Conservation (phyloP, 2,329 filamentous ascomycete species). For the Cladophialophora carrionii region DNA sequence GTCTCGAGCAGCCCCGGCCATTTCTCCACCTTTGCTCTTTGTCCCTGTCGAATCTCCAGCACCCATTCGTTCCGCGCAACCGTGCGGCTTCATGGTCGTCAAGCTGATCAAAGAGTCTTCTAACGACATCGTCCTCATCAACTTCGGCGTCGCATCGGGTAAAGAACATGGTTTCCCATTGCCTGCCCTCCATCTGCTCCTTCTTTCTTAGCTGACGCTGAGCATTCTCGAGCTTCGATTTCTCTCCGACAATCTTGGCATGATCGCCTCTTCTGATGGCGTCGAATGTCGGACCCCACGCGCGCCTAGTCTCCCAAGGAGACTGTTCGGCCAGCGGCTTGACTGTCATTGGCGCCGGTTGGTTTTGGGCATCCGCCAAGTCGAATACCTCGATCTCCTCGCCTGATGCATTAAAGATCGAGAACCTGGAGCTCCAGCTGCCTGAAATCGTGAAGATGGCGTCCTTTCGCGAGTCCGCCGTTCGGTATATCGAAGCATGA, state of each 20-base stretch:
- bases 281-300: slow-evolving; percentile 82
- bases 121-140: slow-evolving; percentile 13
- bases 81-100: slow-evolving; percentile 20
- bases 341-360: slow-evolving; percentile 61
- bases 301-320: slow-evolving; percentile 81
- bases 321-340: slow-evolving; percentile 78
- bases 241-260: slow-evolving; percentile 75
- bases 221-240: slow-evolving; percentile 85
- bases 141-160: slow-evolving; percentile 3
- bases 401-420: slow-evolving; percentile 63
- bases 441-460: slow-evolving; percentile 30
- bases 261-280: slow-evolving; percentile 82
- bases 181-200: slow-evolving; percentile 72
- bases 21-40: slow-evolving; percentile 32
- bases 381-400: slow-evolving; percentile 63
- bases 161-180: slow-evolving; percentile 89
- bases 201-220: slow-evolving; percentile 76
- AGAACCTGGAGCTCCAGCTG: slow-evolving; percentile 63
- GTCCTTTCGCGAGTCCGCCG: slow-evolving; percentile 20
- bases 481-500: slow-evolving; percentile 31
- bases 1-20: slow-evolving; percentile 22
- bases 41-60: slow-evolving; percentile 32
- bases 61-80: slow-evolving; percentile 27
- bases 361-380: slow-evolving; percentile 28
- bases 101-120: slow-evolving; percentile 19